phyloP scores from a whole-genome alignment of 371 early-diverging fungal genomes.

The Mucor racemosus region DNA sequence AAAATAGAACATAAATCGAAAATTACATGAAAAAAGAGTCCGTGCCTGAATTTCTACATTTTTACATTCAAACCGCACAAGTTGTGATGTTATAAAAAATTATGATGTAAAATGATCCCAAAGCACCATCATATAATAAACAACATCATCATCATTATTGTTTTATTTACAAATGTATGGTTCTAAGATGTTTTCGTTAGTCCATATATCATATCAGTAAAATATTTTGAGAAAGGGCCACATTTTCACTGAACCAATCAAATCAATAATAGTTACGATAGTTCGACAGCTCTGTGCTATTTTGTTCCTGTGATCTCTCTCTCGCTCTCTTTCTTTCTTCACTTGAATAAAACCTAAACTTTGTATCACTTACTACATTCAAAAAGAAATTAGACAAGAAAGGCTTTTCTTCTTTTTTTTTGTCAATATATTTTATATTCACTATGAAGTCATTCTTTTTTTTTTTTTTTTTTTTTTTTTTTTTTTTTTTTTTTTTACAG shows the following conservation, averaged over 20 bases:
- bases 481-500: not conserved
- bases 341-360: not conserved
- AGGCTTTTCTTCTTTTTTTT: not conserved
- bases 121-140: not conserved
- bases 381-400: not conserved
- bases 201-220: not conserved
- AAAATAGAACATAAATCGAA: not conserved
- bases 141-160: not conserved
- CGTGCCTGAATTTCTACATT: not conserved
- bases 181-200: not conserved
- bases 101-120: not conserved
- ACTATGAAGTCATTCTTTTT: not conserved
- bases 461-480: not conserved
- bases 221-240: not conserved
- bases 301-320: conserved; percentile 1
- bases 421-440: not conserved
- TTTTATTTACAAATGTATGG: not conserved
- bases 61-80: not conserved
- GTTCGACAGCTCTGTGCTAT: not conserved
- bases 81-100: not conserved
- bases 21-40: not conserved
- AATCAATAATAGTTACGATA: not conserved
- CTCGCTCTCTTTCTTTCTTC: not conserved
- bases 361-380: not conserved
- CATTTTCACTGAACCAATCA: not conserved